Evolutionary conservation across 108 stramenopile genomes (phyloP), one percentile per base, ranked within the genome.

Genomic region (Skeletonema grethae): DNA sequence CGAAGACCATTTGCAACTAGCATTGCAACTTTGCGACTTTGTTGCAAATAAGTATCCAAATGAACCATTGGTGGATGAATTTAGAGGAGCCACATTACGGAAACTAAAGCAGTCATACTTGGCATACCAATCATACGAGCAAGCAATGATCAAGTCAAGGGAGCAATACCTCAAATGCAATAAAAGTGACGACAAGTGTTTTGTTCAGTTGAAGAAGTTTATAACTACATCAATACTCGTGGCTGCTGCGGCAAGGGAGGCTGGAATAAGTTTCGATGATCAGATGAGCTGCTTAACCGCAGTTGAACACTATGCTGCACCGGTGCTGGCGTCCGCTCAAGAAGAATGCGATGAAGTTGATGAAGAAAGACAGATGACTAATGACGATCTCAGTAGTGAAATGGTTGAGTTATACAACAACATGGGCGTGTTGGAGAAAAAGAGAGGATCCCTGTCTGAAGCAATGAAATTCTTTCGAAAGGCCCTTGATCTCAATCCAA

Each of bases 231-330:
- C 69, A 3, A 70, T 75, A 34, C 67, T 75, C 22, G 69, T 35
- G 4, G 68, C 67, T 28, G 73, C 73, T 25, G 68, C 73, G 13
- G 73, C 67, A 22, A 69, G 73, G 36, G 73, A 75, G 61, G 57
- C 59, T n/a, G 68, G 73, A n/a, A 16, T 20, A 34, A 36, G 32
- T 16, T 45, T 35, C n/a, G 29, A 69, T 36, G 7, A 62, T 28
- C 69, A 75, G 45, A 60, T 75, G 73, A 30, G 12, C 34, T 57
- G 46, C 61, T 75, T 69, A 31, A 32, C 6, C 34, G 59, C 61
- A n/a, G 69, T 58, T 30, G 68, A 70, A 45, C 16, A 75, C 10
- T 24, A 20, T 61, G 38, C 60, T 29, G 38, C 7, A 1, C 63
- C 53, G 39, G 10, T 63, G 20, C 41, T 72, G 35, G 5, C n/a